Evolutionary conservation across 208 protist genomes (phyloP).

Genomic region (Acanthamoeba royreba): DNA sequence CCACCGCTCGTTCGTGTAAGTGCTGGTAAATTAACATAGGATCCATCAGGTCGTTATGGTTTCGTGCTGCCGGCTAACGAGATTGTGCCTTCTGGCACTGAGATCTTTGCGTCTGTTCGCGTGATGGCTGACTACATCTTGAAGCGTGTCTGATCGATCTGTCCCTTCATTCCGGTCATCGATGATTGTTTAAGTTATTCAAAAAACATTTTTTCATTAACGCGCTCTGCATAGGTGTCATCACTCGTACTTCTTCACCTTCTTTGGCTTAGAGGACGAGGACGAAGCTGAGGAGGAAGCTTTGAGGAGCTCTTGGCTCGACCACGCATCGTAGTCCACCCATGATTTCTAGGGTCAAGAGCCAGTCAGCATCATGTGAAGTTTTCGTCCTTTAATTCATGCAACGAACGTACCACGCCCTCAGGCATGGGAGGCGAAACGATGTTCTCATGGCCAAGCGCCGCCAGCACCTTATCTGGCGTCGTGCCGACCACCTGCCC

Average conservation of each 20-base stretch:
- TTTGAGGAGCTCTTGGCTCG: neutral
- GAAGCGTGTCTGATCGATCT: too few relatives aligned
- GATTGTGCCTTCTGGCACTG: constrained; percentile 38
- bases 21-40: too few relatives aligned
- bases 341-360: neutral
- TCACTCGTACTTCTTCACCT: neutral
- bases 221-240: too few relatives aligned
- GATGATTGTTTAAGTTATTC: too few relatives aligned
- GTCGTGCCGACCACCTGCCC: neutral
- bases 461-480: neutral
- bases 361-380: neutral
- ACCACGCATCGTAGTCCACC: neutral
- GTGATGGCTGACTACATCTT: neutral
- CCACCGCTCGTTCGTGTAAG: neutral
- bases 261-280: neutral
- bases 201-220: too few relatives aligned
- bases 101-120: neutral
- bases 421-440: neutral
- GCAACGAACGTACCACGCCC: neutral
- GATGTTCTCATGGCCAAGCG: neutral
- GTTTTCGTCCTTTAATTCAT: neutral
- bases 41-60: neutral
- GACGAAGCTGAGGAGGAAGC: neutral
- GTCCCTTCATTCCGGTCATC: too few relatives aligned
- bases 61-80: constrained; percentile 44